Evolutionary conservation across 2,329 filamentous ascomycete genomes (phyloP).

Genomic region (Scortechinia acanthostroma): DNA sequence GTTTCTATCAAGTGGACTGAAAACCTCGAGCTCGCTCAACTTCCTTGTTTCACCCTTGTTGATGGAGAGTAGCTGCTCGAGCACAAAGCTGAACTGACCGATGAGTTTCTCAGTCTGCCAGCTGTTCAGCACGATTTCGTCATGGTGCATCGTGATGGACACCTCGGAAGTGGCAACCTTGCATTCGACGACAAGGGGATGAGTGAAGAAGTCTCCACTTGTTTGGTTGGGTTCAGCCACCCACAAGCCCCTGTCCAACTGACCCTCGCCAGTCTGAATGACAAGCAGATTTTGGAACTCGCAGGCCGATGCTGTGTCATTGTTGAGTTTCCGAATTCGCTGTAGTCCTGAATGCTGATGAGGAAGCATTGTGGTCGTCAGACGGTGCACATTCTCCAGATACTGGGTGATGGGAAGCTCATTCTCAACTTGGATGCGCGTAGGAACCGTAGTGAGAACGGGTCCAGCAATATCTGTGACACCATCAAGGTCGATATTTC

Average conservation of each 20-base stretch:
- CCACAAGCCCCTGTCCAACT: not conserved
- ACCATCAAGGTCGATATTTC: slow-evolving; percentile 30
- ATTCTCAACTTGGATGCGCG: slow-evolving; percentile 26
- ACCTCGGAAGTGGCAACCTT: not conserved
- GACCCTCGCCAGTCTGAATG: slow-evolving; percentile 18
- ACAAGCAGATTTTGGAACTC: slow-evolving; percentile 19
- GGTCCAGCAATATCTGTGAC: slow-evolving; percentile 38
- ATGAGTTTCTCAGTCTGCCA: not conserved
- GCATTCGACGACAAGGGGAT: slow-evolving; percentile 1
- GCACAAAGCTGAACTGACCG: not conserved
- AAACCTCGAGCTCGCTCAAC: not conserved
- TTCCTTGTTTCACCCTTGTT: not conserved
- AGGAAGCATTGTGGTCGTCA: slow-evolving; percentile 25
- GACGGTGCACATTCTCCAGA: slow-evolving; percentile 9
- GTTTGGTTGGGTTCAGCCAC: not conserved
- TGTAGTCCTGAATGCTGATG: slow-evolving; percentile 40
- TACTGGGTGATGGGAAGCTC: slow-evolving; percentile 9
- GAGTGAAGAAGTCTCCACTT: slow-evolving; percentile 1
- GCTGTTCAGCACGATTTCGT: not conserved
- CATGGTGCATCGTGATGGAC: not conserved
- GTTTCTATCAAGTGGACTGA: not conserved
- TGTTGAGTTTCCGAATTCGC: slow-evolving; percentile 30
- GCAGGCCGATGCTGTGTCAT: slow-evolving; percentile 21
- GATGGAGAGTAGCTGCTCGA: not conserved
- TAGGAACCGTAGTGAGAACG: slow-evolving; percentile 35